These are phyloP conservation scores for Taphrina confusa DNA, from an alignment of 1,139 yeast genomes.

Conservation along the genomic window DNA sequence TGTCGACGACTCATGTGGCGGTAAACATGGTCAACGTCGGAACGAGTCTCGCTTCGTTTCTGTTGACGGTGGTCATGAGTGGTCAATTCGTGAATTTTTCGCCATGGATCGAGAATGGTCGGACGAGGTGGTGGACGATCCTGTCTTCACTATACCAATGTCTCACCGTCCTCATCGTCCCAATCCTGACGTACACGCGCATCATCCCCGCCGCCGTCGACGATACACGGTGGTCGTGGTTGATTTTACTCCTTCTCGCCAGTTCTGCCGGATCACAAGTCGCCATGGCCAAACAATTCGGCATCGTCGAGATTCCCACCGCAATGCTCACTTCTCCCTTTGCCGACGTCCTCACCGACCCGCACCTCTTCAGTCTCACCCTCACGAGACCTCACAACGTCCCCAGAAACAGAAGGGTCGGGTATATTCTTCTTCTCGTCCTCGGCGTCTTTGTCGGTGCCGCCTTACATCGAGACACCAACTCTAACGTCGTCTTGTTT, in stretches of 20 bases:
- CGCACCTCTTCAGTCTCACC: slow-evolving; percentile 17
- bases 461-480: neutral
- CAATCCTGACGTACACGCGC: slow-evolving; percentile 10
- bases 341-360: slow-evolving; percentile 25
- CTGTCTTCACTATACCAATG: slow-evolving; percentile 6
- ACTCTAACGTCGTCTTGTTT: slow-evolving; percentile 8
- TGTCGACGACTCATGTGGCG: neutral
- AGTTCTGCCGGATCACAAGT: slow-evolving; percentile 26
- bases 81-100: slow-evolving; percentile 8
- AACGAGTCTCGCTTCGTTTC: slow-evolving; percentile 13
- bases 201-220: neutral
- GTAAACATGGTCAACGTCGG: slow-evolving; percentile 14
- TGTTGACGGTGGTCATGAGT: slow-evolving; percentile 3
- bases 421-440: slow-evolving; percentile 11
- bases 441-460: slow-evolving; percentile 28
- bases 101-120: slow-evolving; percentile 5
- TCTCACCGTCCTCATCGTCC: slow-evolving; percentile 9
- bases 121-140: slow-evolving; percentile 22
- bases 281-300: slow-evolving; percentile 27
- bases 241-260: slow-evolving; percentile 20
- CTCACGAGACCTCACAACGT: neutral
- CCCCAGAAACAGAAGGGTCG: slow-evolving; percentile 17
- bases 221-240: slow-evolving; percentile 4
- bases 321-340: slow-evolving; percentile 12
- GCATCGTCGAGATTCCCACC: slow-evolving; percentile 8